These are phyloP conservation scores for Saccharomyces cerevisiae DNA, from an alignment of 805 yeast species.

Conservation along the genomic window DNA sequence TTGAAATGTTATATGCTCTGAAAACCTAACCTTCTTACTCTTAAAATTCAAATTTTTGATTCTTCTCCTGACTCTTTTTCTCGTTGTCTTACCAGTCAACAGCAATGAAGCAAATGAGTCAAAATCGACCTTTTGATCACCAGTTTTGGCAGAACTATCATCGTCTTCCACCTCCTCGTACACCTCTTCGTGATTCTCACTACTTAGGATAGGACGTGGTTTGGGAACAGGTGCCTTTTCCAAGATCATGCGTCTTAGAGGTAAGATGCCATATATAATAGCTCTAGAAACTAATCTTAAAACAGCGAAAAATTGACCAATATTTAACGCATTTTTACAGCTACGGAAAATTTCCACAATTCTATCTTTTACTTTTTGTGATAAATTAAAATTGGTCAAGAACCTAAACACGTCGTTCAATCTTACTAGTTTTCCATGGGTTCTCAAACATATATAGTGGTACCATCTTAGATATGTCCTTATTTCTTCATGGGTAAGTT, in stretches of 20 bases:
- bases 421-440: conserved; percentile 56
- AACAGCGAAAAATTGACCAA: conserved; percentile 87
- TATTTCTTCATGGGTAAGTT: conserved; percentile 68
- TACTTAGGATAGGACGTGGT: conserved; percentile 70
- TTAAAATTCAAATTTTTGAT: conserved; percentile 30
- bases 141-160: conserved; percentile 13
- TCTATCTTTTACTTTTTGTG: conserved; percentile 41
- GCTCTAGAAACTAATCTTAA: conserved; percentile 73
- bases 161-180: conserved; percentile 34
- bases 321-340: conserved; percentile 53
- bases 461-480: conserved; percentile 91
- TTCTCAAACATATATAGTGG: conserved; percentile 68
- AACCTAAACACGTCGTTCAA: conserved; percentile 74
- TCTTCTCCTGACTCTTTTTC: conserved; percentile 27
- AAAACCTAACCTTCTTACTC: conserved; percentile 62
- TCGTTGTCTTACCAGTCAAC: conserved; percentile 72
- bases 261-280: conserved; percentile 41
- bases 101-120: conserved; percentile 81
- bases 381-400: conserved; percentile 63
- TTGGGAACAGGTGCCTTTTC: conserved; percentile 59
- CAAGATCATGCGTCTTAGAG: conserved; percentile 45
- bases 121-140: conserved; percentile 48
- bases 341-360: conserved; percentile 45
- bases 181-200: conserved; percentile 44
- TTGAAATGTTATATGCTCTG: conserved; percentile 48